A percentile compares a stretch with the other conserved stretches of the same genome.
Evolutionary conservation across 2,329 filamentous ascomycete species (phyloP).

Genomic region (Hypomyces perniciosus): DNA sequence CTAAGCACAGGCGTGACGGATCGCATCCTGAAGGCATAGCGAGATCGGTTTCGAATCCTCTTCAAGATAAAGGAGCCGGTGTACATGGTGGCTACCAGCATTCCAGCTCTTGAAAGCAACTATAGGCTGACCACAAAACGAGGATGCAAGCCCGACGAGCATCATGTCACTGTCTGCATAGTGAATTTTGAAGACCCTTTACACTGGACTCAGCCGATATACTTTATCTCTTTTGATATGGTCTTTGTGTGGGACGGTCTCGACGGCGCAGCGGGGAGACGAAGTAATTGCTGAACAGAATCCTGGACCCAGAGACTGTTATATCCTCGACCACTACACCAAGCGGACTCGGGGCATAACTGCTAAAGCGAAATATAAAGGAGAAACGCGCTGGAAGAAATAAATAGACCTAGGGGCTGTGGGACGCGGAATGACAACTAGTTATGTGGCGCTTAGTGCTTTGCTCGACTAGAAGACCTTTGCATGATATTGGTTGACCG

Average conservation of each 20-base stretch:
- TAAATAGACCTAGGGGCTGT: not conserved
- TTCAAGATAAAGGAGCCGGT: not conserved
- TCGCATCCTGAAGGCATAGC: not conserved
- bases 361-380: not conserved
- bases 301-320: not conserved
- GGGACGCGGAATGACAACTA: not conserved
- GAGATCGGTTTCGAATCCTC: not conserved
- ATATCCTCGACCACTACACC: not conserved
- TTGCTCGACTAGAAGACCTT: not conserved
- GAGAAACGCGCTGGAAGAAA: not conserved
- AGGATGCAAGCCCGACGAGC: not conserved
- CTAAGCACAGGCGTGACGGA: not conserved
- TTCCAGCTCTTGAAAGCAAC: not conserved
- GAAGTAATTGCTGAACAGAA: not conserved
- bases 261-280: not conserved
- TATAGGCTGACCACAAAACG: not conserved
- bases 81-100: not conserved
- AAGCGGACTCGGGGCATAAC: not conserved
- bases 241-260: not conserved
- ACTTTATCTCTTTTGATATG: not conserved
- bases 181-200: not conserved
- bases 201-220: not conserved
- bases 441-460: not conserved
- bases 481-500: not conserved
- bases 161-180: not conserved